These are phyloP conservation scores for Penicillium tannophilum DNA, from an alignment of 495 filamentous ascomycete species.

Conservation along the genomic window DNA sequence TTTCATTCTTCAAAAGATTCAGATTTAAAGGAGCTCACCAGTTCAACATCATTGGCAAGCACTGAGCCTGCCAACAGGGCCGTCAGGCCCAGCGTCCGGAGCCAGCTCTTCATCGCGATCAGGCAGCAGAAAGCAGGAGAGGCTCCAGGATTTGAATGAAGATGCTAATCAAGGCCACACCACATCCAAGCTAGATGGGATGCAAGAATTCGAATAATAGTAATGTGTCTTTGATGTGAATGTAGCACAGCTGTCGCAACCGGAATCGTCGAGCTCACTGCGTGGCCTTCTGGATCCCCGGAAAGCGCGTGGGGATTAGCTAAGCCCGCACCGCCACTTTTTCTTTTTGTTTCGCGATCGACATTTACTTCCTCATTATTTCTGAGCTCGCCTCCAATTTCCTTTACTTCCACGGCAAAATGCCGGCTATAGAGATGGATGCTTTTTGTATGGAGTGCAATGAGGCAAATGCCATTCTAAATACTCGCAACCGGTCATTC, in stretches of 20 bases:
- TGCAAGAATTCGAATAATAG: slow-evolving; percentile 6
- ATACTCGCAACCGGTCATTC: slow-evolving; percentile 45
- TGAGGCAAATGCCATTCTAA: slow-evolving; percentile 37
- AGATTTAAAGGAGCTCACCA: slow-evolving; percentile 46
- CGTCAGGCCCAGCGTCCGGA: slow-evolving; percentile 50
- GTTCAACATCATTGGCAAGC: slow-evolving; percentile 63
- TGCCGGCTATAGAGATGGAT: slow-evolving; percentile 42
- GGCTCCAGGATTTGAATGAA: slow-evolving; percentile 29
- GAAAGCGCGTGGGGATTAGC: slow-evolving; percentile 40
- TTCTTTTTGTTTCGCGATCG: slow-evolving; percentile 14
- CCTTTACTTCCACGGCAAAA: slow-evolving; percentile 16
- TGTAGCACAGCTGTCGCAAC: slow-evolving; percentile 10
- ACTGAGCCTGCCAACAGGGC: slow-evolving; percentile 54
- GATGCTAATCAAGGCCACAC: slow-evolving; percentile 11
- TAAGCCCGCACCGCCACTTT: slow-evolving; percentile 28
- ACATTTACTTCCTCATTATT: slow-evolving; percentile 15
- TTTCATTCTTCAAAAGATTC: not conserved
- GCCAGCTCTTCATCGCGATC: slow-evolving; percentile 56
- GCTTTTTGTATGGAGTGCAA: slow-evolving; percentile 46
- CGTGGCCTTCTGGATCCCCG: slow-evolving; percentile 31
- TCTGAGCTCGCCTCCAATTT: not conserved
- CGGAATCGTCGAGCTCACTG: slow-evolving; percentile 30
- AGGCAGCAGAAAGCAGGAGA: slow-evolving; percentile 30
- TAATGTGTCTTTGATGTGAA: not conserved
- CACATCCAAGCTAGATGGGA: slow-evolving; percentile 21